Evolutionary conservation across 805 yeast species (phyloP).

Genomic region (Candida chauliodis): DNA sequence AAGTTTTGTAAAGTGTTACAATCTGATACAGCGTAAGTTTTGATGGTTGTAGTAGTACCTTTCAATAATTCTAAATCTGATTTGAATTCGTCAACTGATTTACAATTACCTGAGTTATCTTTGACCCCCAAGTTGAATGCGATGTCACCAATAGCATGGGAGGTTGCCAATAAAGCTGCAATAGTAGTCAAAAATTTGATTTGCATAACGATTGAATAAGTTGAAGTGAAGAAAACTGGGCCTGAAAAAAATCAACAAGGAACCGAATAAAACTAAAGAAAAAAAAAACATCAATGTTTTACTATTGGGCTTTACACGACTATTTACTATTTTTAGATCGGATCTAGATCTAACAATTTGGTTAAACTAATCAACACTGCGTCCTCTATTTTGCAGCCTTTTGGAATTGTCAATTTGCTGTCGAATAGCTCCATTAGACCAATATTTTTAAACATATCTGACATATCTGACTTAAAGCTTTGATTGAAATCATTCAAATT

Average conservation of each 20-base stretch:
- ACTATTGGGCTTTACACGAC: slow-evolving; percentile 3
- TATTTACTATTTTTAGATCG: slow-evolving; percentile 3
- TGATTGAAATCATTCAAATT: slow-evolving; percentile 54
- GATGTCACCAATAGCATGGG: slow-evolving; percentile 53
- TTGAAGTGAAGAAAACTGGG: background rate
- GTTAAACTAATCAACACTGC: slow-evolving; percentile 60
- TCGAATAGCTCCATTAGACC: slow-evolving; percentile 64
- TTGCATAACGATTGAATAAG: slow-evolving; percentile 25
- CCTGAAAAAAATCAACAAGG: slow-evolving; percentile 1
- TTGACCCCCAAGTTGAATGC: slow-evolving; percentile 79
- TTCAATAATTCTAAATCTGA: slow-evolving; percentile 61
- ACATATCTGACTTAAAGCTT: slow-evolving; percentile 50
- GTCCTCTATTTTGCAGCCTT: slow-evolving; percentile 66
- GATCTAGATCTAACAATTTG: slow-evolving; percentile 9
- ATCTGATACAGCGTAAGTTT: slow-evolving; percentile 90
- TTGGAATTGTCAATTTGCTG: slow-evolving; percentile 50
- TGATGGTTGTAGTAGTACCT: slow-evolving; percentile 60
- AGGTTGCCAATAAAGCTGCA: slow-evolving; percentile 48
- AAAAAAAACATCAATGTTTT: slow-evolving; percentile 2
- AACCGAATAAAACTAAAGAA: slow-evolving; percentile 6
- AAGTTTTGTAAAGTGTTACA: slow-evolving; percentile 83
- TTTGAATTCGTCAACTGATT: slow-evolving; percentile 65
- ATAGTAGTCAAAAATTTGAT: slow-evolving; percentile 40
- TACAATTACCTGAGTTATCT: slow-evolving; percentile 72
- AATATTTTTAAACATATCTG: slow-evolving; percentile 48